Percentiles rank a stretch among this genome's conserved stretches.
Evolutionary conservation across 1,284 basidiomycete genomes (phyloP).

Genomic region (Vanrija sp.): DNA sequence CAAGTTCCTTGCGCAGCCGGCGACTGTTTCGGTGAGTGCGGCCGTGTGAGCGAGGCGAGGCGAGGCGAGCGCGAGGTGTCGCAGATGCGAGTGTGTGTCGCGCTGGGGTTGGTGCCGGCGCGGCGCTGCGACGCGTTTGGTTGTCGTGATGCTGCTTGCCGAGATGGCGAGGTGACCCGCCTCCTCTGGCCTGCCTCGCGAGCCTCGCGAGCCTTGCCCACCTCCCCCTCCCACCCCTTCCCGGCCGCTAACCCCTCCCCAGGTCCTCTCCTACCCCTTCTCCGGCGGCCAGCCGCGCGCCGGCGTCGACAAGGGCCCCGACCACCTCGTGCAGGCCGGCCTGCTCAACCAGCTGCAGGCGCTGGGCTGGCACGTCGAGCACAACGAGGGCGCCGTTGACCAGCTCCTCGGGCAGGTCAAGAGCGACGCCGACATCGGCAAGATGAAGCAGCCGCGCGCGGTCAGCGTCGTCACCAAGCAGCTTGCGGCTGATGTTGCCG

Average conservation of each 20-base stretch:
- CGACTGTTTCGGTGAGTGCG: slow-evolving; percentile 62
- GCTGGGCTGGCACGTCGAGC: slow-evolving; percentile 85
- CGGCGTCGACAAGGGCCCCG: slow-evolving; percentile 89
- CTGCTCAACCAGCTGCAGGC: slow-evolving; percentile 68
- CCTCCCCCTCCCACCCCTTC: too few relatives aligned
- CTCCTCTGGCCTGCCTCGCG: too few relatives aligned
- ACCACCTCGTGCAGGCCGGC: slow-evolving; percentile 78
- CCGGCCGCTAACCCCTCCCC: background rate
- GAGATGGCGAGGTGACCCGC: too few relatives aligned
- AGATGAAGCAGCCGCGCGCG: slow-evolving; percentile 79
- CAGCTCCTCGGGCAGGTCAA: slow-evolving; percentile 52
- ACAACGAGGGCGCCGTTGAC: slow-evolving; percentile 78
- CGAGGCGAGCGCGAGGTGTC: too few relatives aligned
- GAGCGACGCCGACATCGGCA: slow-evolving; percentile 75
- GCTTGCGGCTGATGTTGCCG: slow-evolving; percentile 71
- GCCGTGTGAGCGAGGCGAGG: slow-evolving; percentile 2
- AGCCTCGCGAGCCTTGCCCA: too few relatives aligned
- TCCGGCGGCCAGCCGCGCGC: slow-evolving; percentile 59
- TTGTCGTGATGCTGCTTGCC: too few relatives aligned
- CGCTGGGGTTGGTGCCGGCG: too few relatives aligned
- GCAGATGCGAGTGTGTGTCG: too few relatives aligned
- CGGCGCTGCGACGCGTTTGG: too few relatives aligned
- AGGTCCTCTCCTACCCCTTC: slow-evolving; percentile 73
- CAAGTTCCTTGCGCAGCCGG: slow-evolving; percentile 63
- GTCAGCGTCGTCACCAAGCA: slow-evolving; percentile 79